phyloP scores from a whole-genome alignment of 2,329 filamentous ascomycete species.

The Thielaviopsis cerberus region DNA sequence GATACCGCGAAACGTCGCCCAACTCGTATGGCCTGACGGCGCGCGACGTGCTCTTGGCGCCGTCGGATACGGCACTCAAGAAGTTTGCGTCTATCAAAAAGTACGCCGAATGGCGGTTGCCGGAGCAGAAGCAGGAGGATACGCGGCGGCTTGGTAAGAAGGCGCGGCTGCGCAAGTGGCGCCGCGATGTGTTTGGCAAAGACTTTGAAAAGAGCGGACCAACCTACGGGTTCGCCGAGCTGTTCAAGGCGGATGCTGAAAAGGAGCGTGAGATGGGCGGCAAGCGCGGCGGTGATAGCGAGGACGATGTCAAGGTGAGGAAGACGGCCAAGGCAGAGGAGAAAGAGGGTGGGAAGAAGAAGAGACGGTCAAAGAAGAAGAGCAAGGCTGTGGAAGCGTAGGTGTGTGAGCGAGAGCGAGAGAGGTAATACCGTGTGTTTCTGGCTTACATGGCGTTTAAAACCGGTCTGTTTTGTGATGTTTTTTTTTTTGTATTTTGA shows the following conservation, averaged over 20 bases:
- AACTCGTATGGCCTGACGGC: slow-evolving; percentile 76
- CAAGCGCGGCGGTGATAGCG: slow-evolving; percentile 15
- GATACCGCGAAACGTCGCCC: slow-evolving; percentile 86
- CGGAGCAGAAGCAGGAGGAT: slow-evolving; percentile 75
- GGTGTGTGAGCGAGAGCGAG: background rate
- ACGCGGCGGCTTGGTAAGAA: slow-evolving; percentile 85
- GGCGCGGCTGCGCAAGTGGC: slow-evolving; percentile 74
- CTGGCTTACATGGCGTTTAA: background rate
- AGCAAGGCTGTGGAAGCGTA: slow-evolving; percentile 22
- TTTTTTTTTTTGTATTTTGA: slow-evolving; percentile 1
- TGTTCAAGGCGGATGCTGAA: slow-evolving; percentile 16
- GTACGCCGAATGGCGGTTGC: slow-evolving; percentile 72
- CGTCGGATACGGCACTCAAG: slow-evolving; percentile 71
- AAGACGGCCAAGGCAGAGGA: slow-evolving; percentile 17
- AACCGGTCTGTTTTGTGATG: background rate
- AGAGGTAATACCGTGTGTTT: too few relatives aligned
- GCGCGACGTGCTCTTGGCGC: slow-evolving; percentile 74
- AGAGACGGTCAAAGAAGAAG: slow-evolving; percentile 35
- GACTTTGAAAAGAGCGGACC: slow-evolving; percentile 39
- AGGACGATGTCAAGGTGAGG: slow-evolving; percentile 18
- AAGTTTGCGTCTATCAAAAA: slow-evolving; percentile 89
- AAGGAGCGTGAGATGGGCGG: slow-evolving; percentile 14
- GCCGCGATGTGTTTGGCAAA: slow-evolving; percentile 41
- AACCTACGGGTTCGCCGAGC: slow-evolving; percentile 35
- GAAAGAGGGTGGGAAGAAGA: slow-evolving; percentile 21